Conservation (phyloP, 257 asterid species). For the Sherardia arvensis region DNA sequence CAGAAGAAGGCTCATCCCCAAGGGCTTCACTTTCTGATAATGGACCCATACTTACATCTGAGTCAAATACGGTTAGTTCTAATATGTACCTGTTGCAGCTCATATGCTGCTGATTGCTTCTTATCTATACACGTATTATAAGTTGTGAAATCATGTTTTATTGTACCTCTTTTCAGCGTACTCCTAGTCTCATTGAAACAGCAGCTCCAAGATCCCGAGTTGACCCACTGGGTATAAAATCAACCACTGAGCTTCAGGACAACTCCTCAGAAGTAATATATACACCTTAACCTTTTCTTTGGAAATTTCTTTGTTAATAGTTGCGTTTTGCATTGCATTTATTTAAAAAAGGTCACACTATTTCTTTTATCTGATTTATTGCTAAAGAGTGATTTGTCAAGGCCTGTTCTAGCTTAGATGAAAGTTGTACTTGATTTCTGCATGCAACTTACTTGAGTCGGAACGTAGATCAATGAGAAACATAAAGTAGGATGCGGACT, state of each 20-base stretch:
- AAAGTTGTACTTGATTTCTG: not conserved
- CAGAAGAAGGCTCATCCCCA: conserved; percentile 94
- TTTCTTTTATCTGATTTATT: not conserved
- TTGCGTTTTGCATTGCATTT: not conserved
- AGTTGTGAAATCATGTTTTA: not conserved
- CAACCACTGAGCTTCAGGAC: conserved; percentile 51
- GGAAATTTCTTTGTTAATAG: not conserved
- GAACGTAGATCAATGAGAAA: not conserved
- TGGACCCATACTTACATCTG: conserved; percentile 53
- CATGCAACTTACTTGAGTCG: not conserved
- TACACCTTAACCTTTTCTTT: conserved; percentile 1
- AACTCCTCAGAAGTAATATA: conserved; percentile 56
- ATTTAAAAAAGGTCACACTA: not conserved
- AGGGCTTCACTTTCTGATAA: conserved; percentile 88
- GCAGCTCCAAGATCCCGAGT: conserved; percentile 47
- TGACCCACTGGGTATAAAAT: conserved; percentile 51
- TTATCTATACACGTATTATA: not conserved
- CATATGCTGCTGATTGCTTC: not conserved
- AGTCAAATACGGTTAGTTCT: conserved; percentile 50
- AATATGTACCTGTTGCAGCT: conserved; percentile 8
- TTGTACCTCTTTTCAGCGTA: conserved; percentile 30
- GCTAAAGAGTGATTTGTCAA: not conserved
- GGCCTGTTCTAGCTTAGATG: not conserved
- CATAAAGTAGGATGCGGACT: not conserved
- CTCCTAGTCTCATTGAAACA: conserved; percentile 46